These are phyloP conservation scores for Venturia oleaginea DNA, from an alignment of 2,329 filamentous ascomycete species.

Conservation along the genomic window DNA sequence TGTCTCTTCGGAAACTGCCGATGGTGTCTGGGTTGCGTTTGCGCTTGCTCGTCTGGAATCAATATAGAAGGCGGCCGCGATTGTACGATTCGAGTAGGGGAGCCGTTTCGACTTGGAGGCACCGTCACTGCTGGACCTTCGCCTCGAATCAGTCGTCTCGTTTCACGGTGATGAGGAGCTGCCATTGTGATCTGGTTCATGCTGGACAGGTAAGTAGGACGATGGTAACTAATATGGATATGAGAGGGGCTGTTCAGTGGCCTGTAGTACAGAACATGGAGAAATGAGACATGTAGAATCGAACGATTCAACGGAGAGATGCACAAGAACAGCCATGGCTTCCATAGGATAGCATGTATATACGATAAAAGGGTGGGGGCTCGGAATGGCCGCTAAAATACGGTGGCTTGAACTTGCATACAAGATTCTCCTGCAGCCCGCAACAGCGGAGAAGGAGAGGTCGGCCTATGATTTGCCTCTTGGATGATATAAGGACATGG, in stretches of 20 bases:
- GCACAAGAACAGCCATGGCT: not conserved
- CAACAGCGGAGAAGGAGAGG: not conserved
- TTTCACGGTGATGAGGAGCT: not conserved
- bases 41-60: not conserved
- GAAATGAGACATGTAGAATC: not conserved
- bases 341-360: constrained; percentile 1
- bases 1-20: constrained; percentile 22
- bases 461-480: not conserved
- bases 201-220: not conserved
- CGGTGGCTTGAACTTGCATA: constrained; percentile 9
- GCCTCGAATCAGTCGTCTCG: constrained; percentile 1
- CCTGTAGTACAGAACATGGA: not conserved
- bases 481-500: not conserved
- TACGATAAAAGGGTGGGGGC: not conserved
- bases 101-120: constrained; percentile 9
- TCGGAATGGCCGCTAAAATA: constrained; percentile 3
- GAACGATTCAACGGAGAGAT: not conserved
- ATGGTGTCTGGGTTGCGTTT: not conserved
- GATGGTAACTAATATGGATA: not conserved
- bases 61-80: constrained; percentile 6
- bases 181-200: constrained; percentile 5
- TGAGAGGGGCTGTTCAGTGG: not conserved
- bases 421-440: not conserved
- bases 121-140: constrained; percentile 8
- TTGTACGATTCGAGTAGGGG: not conserved